A percentile compares a stretch with the other conserved stretches of the same genome.
Evolutionary conservation across 108 stramenopile species (phyloP).

Genomic region (Hondaea fermentalgiana): DNA sequence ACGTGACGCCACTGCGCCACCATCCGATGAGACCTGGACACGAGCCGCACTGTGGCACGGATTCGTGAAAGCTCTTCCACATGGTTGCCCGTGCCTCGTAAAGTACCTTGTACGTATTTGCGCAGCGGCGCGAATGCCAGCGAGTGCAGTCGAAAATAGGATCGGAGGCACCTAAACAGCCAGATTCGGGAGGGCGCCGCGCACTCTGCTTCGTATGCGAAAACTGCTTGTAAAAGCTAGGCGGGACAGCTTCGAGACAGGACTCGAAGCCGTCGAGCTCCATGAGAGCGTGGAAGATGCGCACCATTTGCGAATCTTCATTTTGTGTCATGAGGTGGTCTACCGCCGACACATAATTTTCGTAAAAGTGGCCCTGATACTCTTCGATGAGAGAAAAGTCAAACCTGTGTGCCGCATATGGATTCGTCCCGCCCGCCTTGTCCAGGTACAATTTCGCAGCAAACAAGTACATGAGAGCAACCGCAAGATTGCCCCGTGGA

Average conservation of each 20-base stretch:
- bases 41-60: background rate
- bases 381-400: background rate
- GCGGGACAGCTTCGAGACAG: background rate
- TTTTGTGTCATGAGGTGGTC: background rate
- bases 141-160: background rate
- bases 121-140: background rate
- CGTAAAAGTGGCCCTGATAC: background rate
- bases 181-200: background rate
- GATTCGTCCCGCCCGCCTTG: background rate
- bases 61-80: background rate
- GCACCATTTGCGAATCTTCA: background rate
- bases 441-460: background rate
- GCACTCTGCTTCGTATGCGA: background rate
- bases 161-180: background rate
- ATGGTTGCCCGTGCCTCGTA: background rate
- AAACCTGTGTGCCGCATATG: background rate
- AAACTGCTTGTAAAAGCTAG: background rate
- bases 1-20: background rate
- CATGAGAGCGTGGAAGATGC: background rate
- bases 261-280: background rate
- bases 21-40: background rate
- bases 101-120: background rate
- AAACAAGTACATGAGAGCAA: background rate
- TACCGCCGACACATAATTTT: background rate
- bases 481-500: background rate